Conservation (phyloP, 2,329 filamentous ascomycete species). For the Hirsutella thompsonii region DNA sequence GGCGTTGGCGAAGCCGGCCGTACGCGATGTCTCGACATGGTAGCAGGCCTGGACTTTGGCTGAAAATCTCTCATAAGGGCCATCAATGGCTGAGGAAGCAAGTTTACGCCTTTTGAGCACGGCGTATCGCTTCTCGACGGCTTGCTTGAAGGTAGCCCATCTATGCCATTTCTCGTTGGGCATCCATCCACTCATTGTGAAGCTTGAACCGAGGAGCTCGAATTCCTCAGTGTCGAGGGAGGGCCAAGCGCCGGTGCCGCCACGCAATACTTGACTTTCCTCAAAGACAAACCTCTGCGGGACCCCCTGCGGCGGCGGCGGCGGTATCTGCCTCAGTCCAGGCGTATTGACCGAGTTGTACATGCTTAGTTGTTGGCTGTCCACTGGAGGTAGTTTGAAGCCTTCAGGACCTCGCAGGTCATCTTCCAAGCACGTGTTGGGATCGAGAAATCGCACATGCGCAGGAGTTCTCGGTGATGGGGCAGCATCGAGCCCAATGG, state of each 20-base stretch:
- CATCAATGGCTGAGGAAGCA: constrained; percentile 1
- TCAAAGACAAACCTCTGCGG: constrained; percentile 4
- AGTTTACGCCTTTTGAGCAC: constrained; percentile 3
- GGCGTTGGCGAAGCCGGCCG: constrained; percentile 12
- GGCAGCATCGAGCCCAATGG: neutral
- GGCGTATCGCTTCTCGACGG: constrained; percentile 15
- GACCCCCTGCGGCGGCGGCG: neutral
- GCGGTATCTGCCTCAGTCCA: neutral
- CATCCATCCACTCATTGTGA: constrained; percentile 30
- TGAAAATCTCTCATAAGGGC: constrained; percentile 10
- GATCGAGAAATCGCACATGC: constrained; percentile 24
- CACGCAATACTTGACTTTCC: constrained; percentile 11
- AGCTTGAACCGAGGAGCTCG: constrained; percentile 22
- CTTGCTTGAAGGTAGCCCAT: constrained; percentile 16
- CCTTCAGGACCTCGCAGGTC: constrained; percentile 4
- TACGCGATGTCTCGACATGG: constrained; percentile 31
- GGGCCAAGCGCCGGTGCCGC: constrained; percentile 18
- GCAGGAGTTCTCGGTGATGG: too few species aligned
- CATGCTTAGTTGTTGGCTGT: neutral
- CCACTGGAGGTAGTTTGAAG: too few species aligned
- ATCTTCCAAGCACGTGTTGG: constrained; percentile 26
- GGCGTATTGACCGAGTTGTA: neutral
- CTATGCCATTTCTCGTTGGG: constrained; percentile 23
- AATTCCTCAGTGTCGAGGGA: constrained; percentile 18
- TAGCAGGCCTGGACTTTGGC: constrained; percentile 25